Percentiles rank a stretch among this genome's conserved stretches.
Evolutionary conservation across 2,329 filamentous ascomycete species (phyloP).

Genomic region (Stylonectria norvegica): DNA sequence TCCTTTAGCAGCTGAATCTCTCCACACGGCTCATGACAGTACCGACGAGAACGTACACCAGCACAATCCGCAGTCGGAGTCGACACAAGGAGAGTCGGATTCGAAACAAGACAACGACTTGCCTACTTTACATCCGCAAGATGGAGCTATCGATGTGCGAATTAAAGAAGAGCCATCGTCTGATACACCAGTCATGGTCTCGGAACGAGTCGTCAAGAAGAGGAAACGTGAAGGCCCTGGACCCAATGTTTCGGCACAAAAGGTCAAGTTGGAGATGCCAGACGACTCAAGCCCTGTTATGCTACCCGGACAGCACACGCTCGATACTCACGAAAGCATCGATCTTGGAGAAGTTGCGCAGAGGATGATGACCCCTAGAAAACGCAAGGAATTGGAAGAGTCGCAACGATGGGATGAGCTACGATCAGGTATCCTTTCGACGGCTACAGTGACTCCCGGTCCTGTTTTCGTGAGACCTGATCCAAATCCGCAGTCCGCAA

Average conservation of each 20-base stretch:
- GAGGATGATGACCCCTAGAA: slow-evolving; percentile 35
- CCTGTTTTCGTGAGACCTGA: slow-evolving; percentile 20
- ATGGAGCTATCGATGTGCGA: slow-evolving; percentile 5
- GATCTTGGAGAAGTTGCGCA: slow-evolving; percentile 46
- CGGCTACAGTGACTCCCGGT: slow-evolving; percentile 13
- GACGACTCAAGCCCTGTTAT: slow-evolving; percentile 30
- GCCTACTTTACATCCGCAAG: slow-evolving; percentile 17
- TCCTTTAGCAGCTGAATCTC: slow-evolving; percentile 22
- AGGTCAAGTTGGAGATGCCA: slow-evolving; percentile 42
- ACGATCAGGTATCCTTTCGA: slow-evolving; percentile 8
- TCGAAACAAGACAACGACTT: slow-evolving; percentile 21
- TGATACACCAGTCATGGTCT: slow-evolving; percentile 49
- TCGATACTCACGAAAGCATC: slow-evolving; percentile 53
- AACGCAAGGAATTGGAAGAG: slow-evolving; percentile 28
- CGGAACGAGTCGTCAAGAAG: slow-evolving; percentile 48
- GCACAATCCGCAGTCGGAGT: slow-evolving; percentile 23
- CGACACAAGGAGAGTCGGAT: slow-evolving; percentile 30
- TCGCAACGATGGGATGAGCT: slow-evolving; percentile 9
- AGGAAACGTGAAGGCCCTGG: slow-evolving; percentile 37
- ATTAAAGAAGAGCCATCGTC: slow-evolving; percentile 55
- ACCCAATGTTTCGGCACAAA: slow-evolving; percentile 23
- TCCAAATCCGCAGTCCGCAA: slow-evolving; percentile 16
- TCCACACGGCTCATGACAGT: too few species aligned
- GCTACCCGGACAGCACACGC: slow-evolving; percentile 14
- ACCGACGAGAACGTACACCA: too few species aligned